Percentiles rank a stretch among this genome's conserved stretches.
Evolutionary conservation across 805 yeast genomes (phyloP).

Genomic region (Saccharomycopsis sp.): DNA sequence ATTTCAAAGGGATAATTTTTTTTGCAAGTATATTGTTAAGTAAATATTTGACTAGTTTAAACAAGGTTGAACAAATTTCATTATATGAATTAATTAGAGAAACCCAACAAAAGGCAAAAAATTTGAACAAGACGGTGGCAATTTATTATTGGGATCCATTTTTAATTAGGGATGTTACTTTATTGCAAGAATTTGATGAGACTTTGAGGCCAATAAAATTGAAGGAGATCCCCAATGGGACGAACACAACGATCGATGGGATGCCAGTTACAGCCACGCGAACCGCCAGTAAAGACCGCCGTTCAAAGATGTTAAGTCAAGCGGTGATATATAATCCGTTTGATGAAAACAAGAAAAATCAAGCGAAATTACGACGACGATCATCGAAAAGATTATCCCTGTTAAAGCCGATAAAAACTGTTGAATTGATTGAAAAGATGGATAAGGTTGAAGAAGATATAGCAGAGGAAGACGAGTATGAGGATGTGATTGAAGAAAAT

Average conservation of each 20-base stretch:
- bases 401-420: slow-evolving; percentile 17
- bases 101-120: slow-evolving; percentile 25
- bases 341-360: slow-evolving; percentile 17
- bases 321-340: slow-evolving; percentile 20
- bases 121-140: slow-evolving; percentile 24
- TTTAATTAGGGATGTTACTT: slow-evolving; percentile 45
- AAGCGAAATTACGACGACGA: slow-evolving; percentile 14
- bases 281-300: not conserved
- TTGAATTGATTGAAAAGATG: not conserved
- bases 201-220: slow-evolving; percentile 17
- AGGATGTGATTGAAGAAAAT: slow-evolving; percentile 21
- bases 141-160: slow-evolving; percentile 68
- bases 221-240: slow-evolving; percentile 17
- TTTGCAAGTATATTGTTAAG: slow-evolving; percentile 50
- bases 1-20: slow-evolving; percentile 36
- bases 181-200: slow-evolving; percentile 26
- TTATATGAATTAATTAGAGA: slow-evolving; percentile 32
- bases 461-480: slow-evolving; percentile 21
- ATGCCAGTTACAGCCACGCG: not conserved
- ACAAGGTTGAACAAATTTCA: slow-evolving; percentile 49
- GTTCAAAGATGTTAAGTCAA: not conserved
- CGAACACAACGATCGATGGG: slow-evolving; percentile 16
- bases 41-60: slow-evolving; percentile 47
- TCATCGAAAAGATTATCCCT: slow-evolving; percentile 11
- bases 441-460: slow-evolving; percentile 9